Conservation (phyloP, 208 protist species). For the Eutreptiella sp. region DNA sequence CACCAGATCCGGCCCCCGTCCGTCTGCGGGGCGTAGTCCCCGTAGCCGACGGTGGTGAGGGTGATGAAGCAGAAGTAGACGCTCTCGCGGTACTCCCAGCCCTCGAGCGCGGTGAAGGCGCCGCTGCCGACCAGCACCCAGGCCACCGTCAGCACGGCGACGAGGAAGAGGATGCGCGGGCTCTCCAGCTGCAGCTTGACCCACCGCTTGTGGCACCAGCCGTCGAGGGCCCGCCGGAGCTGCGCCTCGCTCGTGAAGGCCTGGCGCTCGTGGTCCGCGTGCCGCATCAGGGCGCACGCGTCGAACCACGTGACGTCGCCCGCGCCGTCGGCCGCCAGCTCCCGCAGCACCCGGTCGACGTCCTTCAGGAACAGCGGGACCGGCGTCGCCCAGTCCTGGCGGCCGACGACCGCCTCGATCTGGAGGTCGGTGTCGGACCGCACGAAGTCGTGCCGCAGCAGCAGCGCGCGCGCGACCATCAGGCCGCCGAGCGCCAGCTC, state of each 20-base stretch:
- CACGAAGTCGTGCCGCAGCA: neutral
- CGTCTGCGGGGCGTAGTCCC: constrained; percentile 9
- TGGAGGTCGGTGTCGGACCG: neutral
- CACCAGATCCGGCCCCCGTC: neutral
- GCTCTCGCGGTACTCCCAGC: constrained; percentile 18
- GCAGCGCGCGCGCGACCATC: neutral
- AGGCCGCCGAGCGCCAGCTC: no score
- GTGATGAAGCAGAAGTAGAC: constrained; percentile 23
- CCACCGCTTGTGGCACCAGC: no score
- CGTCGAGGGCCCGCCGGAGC: no score
- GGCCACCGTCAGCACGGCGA: no score
- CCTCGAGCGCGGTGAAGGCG: constrained; percentile 1
- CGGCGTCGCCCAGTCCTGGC: no score
- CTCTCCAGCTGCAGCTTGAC: constrained; percentile 6
- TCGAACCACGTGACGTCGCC: neutral
- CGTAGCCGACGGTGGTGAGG: constrained; percentile 21
- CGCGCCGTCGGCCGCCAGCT: neutral
- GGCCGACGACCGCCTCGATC: no score
- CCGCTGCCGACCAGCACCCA: constrained; percentile 3
- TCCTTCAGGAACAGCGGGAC: constrained; percentile 4
- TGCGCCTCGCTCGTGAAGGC: constrained; percentile 4
- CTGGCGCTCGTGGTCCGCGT: constrained; percentile 12
- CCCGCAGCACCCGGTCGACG: neutral
- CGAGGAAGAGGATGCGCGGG: constrained; percentile 10
- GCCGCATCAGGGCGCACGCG: neutral